A percentile compares a stretch with the other conserved stretches of the same genome.
Evolutionary conservation across 2,329 filamentous ascomycete genomes (phyloP).

Genomic region (Apiospora marii): DNA sequence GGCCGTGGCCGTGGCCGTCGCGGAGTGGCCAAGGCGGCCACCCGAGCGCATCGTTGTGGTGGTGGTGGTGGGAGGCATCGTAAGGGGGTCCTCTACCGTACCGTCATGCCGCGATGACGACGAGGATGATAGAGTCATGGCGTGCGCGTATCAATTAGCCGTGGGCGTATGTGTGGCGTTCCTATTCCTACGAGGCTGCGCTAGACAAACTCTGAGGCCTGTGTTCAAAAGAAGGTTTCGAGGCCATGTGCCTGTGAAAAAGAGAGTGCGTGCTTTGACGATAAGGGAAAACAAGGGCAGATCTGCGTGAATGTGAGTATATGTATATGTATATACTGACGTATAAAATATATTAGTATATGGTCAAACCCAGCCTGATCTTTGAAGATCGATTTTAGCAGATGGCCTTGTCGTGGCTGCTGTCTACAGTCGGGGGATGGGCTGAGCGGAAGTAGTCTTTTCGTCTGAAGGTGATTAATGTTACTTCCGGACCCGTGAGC

Average conservation of each 20-base stretch:
- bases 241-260: neutral
- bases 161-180: neutral
- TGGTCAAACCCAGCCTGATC: neutral
- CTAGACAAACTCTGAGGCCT: neutral
- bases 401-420: neutral
- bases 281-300: neutral
- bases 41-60: neutral
- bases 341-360: neutral
- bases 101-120: neutral
- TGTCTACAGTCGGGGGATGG: neutral
- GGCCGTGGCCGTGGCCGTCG: neutral
- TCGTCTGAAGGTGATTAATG: neutral
- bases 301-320: neutral
- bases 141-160: neutral
- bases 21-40: neutral
- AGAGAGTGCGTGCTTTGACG: neutral
- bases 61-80: neutral
- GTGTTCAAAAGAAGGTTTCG: neutral
- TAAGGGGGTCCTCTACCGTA: neutral
- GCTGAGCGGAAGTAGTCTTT: neutral
- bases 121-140: neutral
- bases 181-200: neutral
- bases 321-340: neutral
- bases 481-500: neutral
- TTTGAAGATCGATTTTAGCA: neutral